Evolutionary conservation across 1,284 basidiomycete species (phyloP).

Genomic region (Singerocomus inundabilis): DNA sequence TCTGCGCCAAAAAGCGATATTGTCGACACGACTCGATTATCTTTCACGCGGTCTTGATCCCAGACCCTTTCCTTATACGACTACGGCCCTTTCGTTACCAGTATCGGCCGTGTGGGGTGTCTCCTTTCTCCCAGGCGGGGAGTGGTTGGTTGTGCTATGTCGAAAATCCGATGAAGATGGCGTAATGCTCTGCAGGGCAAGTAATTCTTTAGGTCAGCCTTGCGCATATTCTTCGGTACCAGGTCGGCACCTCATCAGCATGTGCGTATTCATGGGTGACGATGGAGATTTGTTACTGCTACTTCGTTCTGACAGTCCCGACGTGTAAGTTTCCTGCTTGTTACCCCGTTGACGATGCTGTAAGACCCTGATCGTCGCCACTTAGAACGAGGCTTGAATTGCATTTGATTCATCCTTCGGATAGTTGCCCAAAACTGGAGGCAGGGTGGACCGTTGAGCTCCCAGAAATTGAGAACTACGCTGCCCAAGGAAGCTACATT

Average conservation of each 20-base stretch:
- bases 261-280: constrained; percentile 10
- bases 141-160: constrained; percentile 14
- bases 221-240: background rate
- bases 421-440: background rate
- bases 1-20: background rate
- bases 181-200: constrained; percentile 10
- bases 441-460: background rate
- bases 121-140: constrained; percentile 13
- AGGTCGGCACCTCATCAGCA: background rate
- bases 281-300: constrained; percentile 4
- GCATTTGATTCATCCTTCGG: constrained; percentile 1
- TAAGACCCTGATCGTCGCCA: background rate
- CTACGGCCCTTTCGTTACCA: background rate
- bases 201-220: background rate
- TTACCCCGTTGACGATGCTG: background rate
- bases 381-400: constrained; percentile 10
- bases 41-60: constrained; percentile 2
- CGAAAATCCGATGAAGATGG: constrained; percentile 1
- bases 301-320: constrained; percentile 5
- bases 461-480: constrained; percentile 3
- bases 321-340: background rate
- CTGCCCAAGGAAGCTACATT: constrained; percentile 6
- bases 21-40: constrained; percentile 8
- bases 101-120: constrained; percentile 7
- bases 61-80: constrained; percentile 2